Base-by-base conservation (phyloP, 75 land plant genomes). In the Pinus albicaulis region DNA sequence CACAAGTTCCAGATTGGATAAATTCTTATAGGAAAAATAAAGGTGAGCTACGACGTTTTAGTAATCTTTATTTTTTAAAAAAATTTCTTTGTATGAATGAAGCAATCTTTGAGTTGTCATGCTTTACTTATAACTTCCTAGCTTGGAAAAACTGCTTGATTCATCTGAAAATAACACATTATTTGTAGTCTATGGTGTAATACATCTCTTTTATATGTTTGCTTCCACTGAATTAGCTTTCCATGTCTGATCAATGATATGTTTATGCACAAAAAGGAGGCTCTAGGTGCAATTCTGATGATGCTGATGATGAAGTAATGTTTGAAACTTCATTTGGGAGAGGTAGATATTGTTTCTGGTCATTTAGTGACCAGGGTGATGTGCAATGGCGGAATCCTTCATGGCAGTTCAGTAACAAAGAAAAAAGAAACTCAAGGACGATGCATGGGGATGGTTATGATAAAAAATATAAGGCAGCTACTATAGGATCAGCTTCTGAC, bases 291-390 rank as follows among this genome's bases (percentile, higher is more conserved):
- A 5, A 38, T 38, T 5, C 41, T 65, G 81, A 83, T 76, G 86
- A 82, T 65, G 87, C 85, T 22, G 85, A 89, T 2, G 75, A 76
- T 22, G 89, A 84, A 76, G 80, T 65, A 2, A 73, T 84, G 26
- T 86, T 89, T 63, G 74, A 75, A 53, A 76, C 81, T 77, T 71
- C 84, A 61, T 89, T 89, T 82, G 80, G 85, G 56, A 81, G 85
- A 36, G 59, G 36, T 13, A 55, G 73, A 22, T 28, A n/a, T 38
- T 82, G 19, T 63, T 84, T 59, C 41, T 86, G 81, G 79, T 86
- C 87, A 53, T 86, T 82, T 72, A 59, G 61, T 22, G 20, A 19
- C 61, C 20, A 59, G 22, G 61, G 22, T 20, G 63, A 78, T 38
- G 76, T 81, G 68, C 62, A 57, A 38, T 78, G 79, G 80, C 59